Conservation (phyloP, 345 rosid genomes). For the Gossypium raimondii region DNA sequence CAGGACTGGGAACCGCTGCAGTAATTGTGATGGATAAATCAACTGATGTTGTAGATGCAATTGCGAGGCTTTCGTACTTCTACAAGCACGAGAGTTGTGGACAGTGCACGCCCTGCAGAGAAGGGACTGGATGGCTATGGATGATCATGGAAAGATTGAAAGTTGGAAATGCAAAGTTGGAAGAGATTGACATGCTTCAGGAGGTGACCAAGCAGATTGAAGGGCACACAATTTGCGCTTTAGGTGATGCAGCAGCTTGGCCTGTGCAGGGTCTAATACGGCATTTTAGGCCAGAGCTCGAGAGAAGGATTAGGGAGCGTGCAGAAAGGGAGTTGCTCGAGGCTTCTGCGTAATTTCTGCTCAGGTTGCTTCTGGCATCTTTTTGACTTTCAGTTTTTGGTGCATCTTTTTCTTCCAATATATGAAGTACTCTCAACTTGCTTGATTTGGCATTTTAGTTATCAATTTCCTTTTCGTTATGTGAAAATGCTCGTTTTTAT, state of each 20-base stretch:
- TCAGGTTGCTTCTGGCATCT: slow-evolving; percentile 8
- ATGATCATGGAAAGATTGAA: slow-evolving; percentile 98
- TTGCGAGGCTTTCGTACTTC: slow-evolving; percentile 92
- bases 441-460: not conserved
- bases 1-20: slow-evolving; percentile 93
- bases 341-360: slow-evolving; percentile 64
- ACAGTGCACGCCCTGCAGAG: slow-evolving; percentile 97
- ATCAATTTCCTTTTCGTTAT: not conserved
- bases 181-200: slow-evolving; percentile 52
- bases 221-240: slow-evolving; percentile 97
- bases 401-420: not conserved
- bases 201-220: slow-evolving; percentile 97
- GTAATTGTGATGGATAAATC: slow-evolving; percentile 99
- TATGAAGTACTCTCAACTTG: not conserved
- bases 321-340: slow-evolving; percentile 87
- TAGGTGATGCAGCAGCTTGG: slow-evolving; percentile 99
- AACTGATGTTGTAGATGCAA: slow-evolving; percentile 96
- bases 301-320: slow-evolving; percentile 85
- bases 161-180: slow-evolving; percentile 76
- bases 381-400: not conserved
- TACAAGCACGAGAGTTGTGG: slow-evolving; percentile 99
- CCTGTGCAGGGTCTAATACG: slow-evolving; percentile 95
- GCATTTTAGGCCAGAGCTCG: slow-evolving; percentile 97
- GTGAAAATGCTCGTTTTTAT: not conserved
- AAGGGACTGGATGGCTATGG: slow-evolving; percentile 99